Conservation (phyloP, 176 grass and related monocot genomes). For the Bothriochloa decipiens region DNA sequence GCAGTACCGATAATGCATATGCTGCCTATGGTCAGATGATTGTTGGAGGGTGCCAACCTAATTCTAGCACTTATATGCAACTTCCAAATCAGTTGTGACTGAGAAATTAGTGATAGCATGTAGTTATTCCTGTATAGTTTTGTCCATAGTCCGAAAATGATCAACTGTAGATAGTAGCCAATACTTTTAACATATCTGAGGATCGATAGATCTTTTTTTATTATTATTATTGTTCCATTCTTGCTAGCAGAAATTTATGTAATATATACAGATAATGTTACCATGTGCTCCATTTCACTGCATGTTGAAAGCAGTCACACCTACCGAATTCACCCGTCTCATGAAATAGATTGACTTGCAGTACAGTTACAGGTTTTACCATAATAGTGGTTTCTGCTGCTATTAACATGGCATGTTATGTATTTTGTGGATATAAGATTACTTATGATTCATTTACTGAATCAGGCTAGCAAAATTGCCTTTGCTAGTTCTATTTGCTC, state of each 20-base stretch:
- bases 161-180: conserved; percentile 44
- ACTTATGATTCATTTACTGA: not conserved
- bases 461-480: not conserved
- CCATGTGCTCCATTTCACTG: not conserved
- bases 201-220: conserved; percentile 11
- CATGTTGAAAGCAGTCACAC: not conserved
- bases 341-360: not conserved
- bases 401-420: not conserved
- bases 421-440: not conserved
- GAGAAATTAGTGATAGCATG: conserved; percentile 25
- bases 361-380: not conserved
- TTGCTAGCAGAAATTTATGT: not conserved
- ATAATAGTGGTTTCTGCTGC: not conserved
- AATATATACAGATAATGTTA: conserved; percentile 8
- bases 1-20: conserved; percentile 71
- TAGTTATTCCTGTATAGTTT: conserved; percentile 49
- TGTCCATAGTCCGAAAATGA: conserved; percentile 31
- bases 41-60: conserved; percentile 69
- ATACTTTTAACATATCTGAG: not conserved
- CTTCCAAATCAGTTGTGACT: conserved; percentile 71
- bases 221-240: conserved; percentile 2
- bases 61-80: conserved; percentile 84
- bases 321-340: not conserved
- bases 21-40: conserved; percentile 80
- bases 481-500: not conserved